Evolutionary conservation across 2,329 filamentous ascomycete genomes (phyloP).

Genomic region (Didymella exigua): DNA sequence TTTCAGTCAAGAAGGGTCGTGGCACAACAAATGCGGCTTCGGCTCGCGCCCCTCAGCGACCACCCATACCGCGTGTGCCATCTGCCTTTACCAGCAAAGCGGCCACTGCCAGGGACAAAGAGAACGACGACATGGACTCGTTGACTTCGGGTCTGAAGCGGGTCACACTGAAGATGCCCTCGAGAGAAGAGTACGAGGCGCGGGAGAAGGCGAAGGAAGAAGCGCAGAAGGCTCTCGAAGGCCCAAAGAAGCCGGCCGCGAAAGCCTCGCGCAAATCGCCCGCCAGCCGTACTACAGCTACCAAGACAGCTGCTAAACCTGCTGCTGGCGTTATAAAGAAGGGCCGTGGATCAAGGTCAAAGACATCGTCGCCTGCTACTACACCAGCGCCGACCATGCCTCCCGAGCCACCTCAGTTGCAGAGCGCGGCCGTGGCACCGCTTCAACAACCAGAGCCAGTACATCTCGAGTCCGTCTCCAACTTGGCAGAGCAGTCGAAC

Average conservation of each 20-base stretch:
- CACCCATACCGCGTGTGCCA: constrained; percentile 52
- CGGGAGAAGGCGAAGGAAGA: constrained; percentile 55
- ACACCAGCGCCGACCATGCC: constrained; percentile 46
- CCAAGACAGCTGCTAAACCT: constrained; percentile 25
- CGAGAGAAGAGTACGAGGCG: constrained; percentile 62
- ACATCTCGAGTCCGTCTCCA: constrained; percentile 15
- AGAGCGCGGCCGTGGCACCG: constrained; percentile 27
- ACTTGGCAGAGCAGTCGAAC: constrained; percentile 9
- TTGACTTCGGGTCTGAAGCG: constrained; percentile 61
- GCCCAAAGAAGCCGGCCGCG: constrained; percentile 41
- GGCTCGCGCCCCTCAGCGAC: constrained; percentile 40
- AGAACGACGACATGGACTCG: constrained; percentile 53
- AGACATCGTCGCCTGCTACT: constrained; percentile 43
- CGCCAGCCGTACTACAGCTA: constrained; percentile 23
- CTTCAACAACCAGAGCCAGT: constrained; percentile 41
- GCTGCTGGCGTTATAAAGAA: constrained; percentile 23
- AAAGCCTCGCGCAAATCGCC: constrained; percentile 33
- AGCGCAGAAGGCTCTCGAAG: constrained; percentile 46
- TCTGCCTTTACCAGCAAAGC: constrained; percentile 41
- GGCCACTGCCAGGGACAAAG: constrained; percentile 25
- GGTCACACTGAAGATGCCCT: constrained; percentile 64
- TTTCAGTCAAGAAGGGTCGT: constrained; percentile 66
- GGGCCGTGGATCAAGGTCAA: constrained; percentile 35
- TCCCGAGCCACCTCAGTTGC: constrained; percentile 34
- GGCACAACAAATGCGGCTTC: constrained; percentile 49